These are phyloP conservation scores for Rhizopus microsporus DNA, from an alignment of 371 early-diverging fungal genomes.

Conservation along the genomic window DNA sequence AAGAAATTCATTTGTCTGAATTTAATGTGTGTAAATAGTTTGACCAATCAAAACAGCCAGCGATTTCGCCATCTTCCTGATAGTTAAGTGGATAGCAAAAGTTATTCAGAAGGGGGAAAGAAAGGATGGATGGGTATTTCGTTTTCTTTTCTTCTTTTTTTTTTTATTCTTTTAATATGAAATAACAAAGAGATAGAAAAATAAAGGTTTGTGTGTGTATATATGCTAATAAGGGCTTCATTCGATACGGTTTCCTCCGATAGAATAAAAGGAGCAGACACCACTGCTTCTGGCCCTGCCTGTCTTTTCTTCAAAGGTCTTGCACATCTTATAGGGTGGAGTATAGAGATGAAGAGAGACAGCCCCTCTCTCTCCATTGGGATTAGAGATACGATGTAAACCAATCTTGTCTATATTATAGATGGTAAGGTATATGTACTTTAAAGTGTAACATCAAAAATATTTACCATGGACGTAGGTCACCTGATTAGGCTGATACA, in stretches of 20 bases:
- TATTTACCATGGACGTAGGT: conserved; percentile 85
- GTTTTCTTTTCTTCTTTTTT: conserved; percentile 12
- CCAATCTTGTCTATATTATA: conserved; percentile 73
- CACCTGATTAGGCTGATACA: conserved; percentile 65
- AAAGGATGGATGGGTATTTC: conserved; percentile 3
- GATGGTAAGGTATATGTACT: conserved; percentile 1
- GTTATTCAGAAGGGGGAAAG: conserved; percentile 9
- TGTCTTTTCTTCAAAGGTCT: conserved; percentile 80
- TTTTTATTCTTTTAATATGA: conserved; percentile 2
- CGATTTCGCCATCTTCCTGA: conserved; percentile 32
- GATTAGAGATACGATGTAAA: conserved; percentile 85
- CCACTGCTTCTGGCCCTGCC: conserved; percentile 71
- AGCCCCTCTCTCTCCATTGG: conserved; percentile 56
- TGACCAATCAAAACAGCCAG: conserved; percentile 19
- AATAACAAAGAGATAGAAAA: too few relatives aligned
- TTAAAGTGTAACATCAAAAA: conserved; percentile 12
- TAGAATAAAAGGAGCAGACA: conserved; percentile 69
- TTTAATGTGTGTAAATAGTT: neutral
- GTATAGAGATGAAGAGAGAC: conserved; percentile 93
- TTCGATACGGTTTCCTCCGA: conserved; percentile 49
- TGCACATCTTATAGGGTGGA: conserved; percentile 85
- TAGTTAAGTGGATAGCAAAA: conserved; percentile 24
- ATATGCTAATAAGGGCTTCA: neutral
- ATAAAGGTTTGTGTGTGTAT: neutral
- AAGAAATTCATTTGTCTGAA: too few relatives aligned